These are phyloP conservation scores for Bisporella sp. DNA, from an alignment of 2,329 filamentous ascomycete species.

Conservation along the genomic window DNA sequence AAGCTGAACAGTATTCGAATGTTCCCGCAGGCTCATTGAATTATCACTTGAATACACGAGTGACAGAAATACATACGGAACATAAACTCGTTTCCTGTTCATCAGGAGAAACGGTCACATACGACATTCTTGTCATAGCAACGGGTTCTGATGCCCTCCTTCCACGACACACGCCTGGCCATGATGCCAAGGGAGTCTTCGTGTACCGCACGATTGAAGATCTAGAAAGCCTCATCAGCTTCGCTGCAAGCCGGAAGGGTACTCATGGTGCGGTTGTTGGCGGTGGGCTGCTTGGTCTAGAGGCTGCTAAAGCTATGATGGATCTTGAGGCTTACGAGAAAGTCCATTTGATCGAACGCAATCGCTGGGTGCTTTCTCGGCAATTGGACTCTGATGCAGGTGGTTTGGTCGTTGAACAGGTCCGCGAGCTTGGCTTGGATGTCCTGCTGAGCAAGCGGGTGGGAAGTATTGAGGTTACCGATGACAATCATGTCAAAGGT, in stretches of 20 bases:
- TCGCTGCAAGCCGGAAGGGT: constrained; percentile 58
- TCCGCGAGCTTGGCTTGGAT: constrained; percentile 70
- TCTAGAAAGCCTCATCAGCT: constrained; percentile 68
- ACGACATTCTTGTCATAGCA: constrained; percentile 76
- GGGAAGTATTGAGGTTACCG: constrained; percentile 61
- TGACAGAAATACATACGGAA: constrained; percentile 57
- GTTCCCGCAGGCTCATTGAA: constrained; percentile 56
- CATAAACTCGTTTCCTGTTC: constrained; percentile 64
- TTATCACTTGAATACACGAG: constrained; percentile 69
- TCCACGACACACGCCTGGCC: constrained; percentile 59
- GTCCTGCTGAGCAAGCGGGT: constrained; percentile 74
- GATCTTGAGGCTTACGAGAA: constrained; percentile 68
- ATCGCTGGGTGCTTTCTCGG: constrained; percentile 73
- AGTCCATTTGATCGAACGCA: constrained; percentile 76
- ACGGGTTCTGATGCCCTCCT: constrained; percentile 82
- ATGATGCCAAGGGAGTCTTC: constrained; percentile 78
- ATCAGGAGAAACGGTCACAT: constrained; percentile 61
- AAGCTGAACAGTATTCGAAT: constrained; percentile 19
- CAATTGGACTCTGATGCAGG: constrained; percentile 81
- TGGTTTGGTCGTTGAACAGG: constrained; percentile 73
- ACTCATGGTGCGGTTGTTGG: constrained; percentile 72
- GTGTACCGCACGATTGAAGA: constrained; percentile 85
- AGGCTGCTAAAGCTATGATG: constrained; percentile 89
- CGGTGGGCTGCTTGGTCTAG: constrained; percentile 76
- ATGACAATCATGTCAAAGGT: constrained; percentile 61